Conservation (phyloP, 495 filamentous ascomycete genomes). For the Hypoxylon fuscum region DNA sequence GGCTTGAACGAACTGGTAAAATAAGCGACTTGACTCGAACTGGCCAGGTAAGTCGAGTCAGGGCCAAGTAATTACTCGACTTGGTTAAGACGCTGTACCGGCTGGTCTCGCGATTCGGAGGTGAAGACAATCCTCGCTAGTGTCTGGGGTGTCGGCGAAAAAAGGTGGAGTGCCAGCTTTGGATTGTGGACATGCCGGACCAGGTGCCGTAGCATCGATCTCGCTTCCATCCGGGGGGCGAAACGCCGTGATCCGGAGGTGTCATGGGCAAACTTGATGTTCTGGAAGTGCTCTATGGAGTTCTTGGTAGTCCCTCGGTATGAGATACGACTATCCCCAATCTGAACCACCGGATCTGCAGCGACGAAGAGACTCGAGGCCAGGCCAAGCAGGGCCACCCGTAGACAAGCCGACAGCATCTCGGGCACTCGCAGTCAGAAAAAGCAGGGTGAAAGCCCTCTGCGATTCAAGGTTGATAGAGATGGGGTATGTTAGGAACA, state of each 20-base stretch:
- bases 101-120: conserved; percentile 52
- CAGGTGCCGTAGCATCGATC: conserved; percentile 46
- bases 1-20: too few species aligned
- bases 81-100: conserved; percentile 21
- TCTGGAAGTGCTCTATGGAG: conserved; percentile 51
- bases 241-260: conserved; percentile 50
- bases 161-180: conserved; percentile 48
- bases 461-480: too few species aligned
- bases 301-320: conserved; percentile 17
- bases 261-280: conserved; percentile 54
- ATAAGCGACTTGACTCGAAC: too few species aligned
- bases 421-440: too few species aligned
- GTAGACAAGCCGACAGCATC: too few species aligned
- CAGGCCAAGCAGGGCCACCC: too few species aligned
- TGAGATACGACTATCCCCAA: conserved; percentile 7
- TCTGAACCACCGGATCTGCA: background rate
- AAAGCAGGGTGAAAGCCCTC: too few species aligned
- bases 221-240: conserved; percentile 40
- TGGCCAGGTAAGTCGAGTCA: too few species aligned
- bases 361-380: too few species aligned
- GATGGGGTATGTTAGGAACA: too few species aligned
- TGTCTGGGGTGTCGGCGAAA: conserved; percentile 45
- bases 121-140: conserved; percentile 54
- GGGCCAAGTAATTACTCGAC: too few species aligned
- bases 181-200: conserved; percentile 52